phyloP scores from a whole-genome alignment of 2,329 filamentous ascomycete species.

The Fusarium miscanthi region DNA sequence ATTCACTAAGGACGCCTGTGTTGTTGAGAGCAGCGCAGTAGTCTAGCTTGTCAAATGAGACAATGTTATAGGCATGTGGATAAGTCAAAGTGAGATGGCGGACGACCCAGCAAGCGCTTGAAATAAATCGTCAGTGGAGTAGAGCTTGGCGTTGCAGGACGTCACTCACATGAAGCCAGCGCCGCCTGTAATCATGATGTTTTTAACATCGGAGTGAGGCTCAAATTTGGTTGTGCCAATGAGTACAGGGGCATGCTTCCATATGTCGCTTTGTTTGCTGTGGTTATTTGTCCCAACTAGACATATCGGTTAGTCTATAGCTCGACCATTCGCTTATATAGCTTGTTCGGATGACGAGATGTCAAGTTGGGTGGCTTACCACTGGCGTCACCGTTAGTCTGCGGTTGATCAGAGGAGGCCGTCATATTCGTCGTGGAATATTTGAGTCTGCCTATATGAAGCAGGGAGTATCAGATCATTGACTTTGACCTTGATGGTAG shows the following conservation, averaged over 20 bases:
- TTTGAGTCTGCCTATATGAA: neutral
- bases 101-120: conserved; percentile 83
- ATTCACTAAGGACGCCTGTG: conserved; percentile 73
- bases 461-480: neutral
- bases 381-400: conserved; percentile 19
- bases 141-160: conserved; percentile 11
- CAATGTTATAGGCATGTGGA: conserved; percentile 77
- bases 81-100: conserved; percentile 82
- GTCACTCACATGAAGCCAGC: conserved; percentile 83
- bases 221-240: conserved; percentile 77
- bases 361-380: conserved; percentile 16
- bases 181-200: conserved; percentile 86
- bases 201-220: conserved; percentile 75
- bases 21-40: conserved; percentile 87
- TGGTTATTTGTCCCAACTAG: conserved; percentile 29
- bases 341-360: neutral
- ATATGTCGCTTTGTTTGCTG: conserved; percentile 67
- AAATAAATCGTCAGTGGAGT: conserved; percentile 36
- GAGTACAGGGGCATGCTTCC: conserved; percentile 77
- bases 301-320: neutral
- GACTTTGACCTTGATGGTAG: neutral
- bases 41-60: conserved; percentile 87
- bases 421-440: conserved; percentile 20
- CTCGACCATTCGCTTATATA: conserved; percentile 2
- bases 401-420: conserved; percentile 24